These are phyloP conservation scores for Eremochloa ophiuroides DNA, from an alignment of 176 grass and related monocot species.

Conservation along the genomic window DNA sequence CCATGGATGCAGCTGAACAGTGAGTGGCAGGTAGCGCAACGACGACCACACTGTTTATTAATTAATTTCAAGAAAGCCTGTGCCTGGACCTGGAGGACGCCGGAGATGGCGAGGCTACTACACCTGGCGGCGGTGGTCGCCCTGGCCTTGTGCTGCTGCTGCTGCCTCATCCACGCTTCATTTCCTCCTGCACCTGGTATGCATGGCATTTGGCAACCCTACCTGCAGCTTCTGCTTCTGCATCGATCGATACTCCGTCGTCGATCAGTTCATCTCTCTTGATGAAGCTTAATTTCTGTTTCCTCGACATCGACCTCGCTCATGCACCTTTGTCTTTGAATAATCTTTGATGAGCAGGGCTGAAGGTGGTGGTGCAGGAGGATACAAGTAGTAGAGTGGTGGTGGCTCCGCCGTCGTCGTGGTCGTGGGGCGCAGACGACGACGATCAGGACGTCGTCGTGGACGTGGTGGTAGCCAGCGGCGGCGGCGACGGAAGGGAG, in stretches of 20 bases:
- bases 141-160: constrained; percentile 30
- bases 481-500: too few species aligned
- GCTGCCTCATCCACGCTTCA: too few species aligned
- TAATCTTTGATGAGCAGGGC: not conserved
- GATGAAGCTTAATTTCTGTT: not conserved
- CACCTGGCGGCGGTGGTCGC: constrained; percentile 10
- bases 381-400: too few species aligned
- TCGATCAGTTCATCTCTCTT: too few species aligned
- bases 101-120: not conserved
- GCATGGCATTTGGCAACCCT: not conserved
- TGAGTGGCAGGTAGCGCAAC: not conserved
- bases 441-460: too few species aligned
- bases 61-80: constrained; percentile 18
- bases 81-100: too few species aligned
- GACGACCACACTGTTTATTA: not conserved
- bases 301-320: too few species aligned
- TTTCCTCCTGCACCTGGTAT: constrained; percentile 14
- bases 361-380: not conserved
- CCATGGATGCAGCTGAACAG: constrained; percentile 34
- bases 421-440: not conserved
- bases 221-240: too few species aligned
- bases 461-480: too few species aligned
- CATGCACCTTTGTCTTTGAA: not conserved
- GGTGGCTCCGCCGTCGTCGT: not conserved
- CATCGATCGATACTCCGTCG: not conserved